Conservation (phyloP, 1,284 basidiomycete species). For the Lentinula novae-zelandiae region DNA sequence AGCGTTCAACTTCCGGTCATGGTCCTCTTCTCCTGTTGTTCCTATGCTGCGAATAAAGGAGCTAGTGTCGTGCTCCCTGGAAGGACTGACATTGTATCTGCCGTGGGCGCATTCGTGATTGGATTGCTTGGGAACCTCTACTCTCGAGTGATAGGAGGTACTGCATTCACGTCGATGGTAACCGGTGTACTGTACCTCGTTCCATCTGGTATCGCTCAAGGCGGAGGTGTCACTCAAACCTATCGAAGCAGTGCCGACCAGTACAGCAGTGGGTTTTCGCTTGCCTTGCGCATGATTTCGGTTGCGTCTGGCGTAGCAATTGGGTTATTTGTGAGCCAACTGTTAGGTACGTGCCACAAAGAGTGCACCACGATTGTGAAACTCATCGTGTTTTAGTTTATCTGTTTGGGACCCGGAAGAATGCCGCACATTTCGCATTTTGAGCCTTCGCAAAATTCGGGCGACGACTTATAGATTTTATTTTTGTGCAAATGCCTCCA, state of each 20-base stretch:
- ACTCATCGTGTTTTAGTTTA: constrained; percentile 46
- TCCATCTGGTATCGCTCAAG: constrained; percentile 85
- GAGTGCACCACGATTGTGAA: neutral
- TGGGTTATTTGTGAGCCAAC: constrained; percentile 77
- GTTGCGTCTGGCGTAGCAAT: constrained; percentile 87
- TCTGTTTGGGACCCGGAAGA: constrained; percentile 69
- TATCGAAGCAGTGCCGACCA: constrained; percentile 62
- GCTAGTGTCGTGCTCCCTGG: constrained; percentile 47
- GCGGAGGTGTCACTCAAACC: constrained; percentile 74
- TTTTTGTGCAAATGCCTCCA: no score
- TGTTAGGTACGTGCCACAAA: constrained; percentile 39
- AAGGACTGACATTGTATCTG: constrained; percentile 59
- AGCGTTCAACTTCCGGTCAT: constrained; percentile 74
- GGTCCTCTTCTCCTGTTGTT: constrained; percentile 74
- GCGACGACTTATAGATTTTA: no score
- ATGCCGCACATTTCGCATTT: constrained; percentile 74
- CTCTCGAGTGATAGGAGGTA: constrained; percentile 72
- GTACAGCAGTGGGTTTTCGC: constrained; percentile 64
- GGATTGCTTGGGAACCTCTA: constrained; percentile 80
- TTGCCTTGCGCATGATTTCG: constrained; percentile 76
- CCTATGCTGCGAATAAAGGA: constrained; percentile 68
- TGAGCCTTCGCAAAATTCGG: constrained; percentile 27
- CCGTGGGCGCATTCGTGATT: constrained; percentile 79
- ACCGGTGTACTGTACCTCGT: constrained; percentile 83
- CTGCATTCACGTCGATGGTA: constrained; percentile 88